Conservation (phyloP, 1,284 basidiomycete species). For the Phlebopus sp. region DNA sequence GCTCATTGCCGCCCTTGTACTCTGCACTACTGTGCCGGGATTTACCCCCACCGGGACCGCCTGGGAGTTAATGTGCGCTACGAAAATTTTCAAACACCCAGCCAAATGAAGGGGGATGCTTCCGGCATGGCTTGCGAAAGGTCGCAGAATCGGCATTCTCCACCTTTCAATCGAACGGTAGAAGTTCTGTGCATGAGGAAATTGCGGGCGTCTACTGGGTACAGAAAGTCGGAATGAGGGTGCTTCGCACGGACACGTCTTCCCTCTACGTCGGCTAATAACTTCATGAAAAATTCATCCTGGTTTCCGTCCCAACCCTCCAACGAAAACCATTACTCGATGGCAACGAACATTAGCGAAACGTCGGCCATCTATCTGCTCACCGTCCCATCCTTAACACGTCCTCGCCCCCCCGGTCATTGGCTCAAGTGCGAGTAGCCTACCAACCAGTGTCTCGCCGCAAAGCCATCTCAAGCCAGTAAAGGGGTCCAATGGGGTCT, state of each 20-base stretch:
- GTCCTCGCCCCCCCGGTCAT: not conserved
- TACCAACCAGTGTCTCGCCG: too few relatives aligned
- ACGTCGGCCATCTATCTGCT: not conserved
- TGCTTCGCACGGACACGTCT: constrained; percentile 3
- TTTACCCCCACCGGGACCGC: too few relatives aligned
- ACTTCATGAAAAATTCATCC: not conserved
- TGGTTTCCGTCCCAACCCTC: constrained; percentile 1
- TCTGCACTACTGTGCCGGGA: too few relatives aligned
- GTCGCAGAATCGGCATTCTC: not conserved
- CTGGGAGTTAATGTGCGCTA: not conserved
- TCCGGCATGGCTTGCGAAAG: constrained; percentile 6
- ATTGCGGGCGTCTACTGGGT: not conserved
- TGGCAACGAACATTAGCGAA: not conserved
- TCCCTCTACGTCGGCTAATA: not conserved
- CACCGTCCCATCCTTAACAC: not conserved
- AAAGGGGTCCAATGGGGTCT: too few relatives aligned
- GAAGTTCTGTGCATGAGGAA: not conserved
- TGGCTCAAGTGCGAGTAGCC: too few relatives aligned
- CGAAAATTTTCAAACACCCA: constrained; percentile 1
- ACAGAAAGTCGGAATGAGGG: constrained; percentile 2
- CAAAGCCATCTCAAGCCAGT: too few relatives aligned
- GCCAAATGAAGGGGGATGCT: not conserved
- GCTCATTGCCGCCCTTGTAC: not conserved
- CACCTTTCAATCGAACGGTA: not conserved
- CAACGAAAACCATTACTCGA: not conserved